Conservation (phyloP, 352 stramenopile genomes). For the Globisporangium paroecandrum region DNA sequence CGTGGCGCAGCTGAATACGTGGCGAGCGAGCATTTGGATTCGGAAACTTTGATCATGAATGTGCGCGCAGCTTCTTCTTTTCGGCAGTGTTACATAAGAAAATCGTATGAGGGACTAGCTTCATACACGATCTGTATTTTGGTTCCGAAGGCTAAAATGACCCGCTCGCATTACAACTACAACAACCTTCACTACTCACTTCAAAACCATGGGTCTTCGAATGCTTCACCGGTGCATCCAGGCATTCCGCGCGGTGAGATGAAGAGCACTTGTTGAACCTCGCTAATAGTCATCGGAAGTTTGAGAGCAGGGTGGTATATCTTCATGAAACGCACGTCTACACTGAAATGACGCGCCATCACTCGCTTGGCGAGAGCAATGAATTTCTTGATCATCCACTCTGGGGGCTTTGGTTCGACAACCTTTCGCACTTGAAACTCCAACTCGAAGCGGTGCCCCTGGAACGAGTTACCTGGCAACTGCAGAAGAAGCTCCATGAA, state of each 20-base stretch:
- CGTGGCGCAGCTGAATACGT: no score
- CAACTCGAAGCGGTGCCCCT: background rate
- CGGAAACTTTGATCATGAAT: no score
- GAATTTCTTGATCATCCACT: background rate
- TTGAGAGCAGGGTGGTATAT: no score
- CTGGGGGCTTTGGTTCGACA: background rate
- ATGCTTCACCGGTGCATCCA: background rate
- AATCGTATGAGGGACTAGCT: no score
- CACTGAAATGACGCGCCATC: background rate
- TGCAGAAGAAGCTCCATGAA: constrained; percentile 3
- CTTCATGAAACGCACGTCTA: background rate
- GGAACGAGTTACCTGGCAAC: background rate
- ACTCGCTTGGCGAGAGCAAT: background rate
- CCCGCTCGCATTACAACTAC: no score
- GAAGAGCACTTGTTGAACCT: background rate
- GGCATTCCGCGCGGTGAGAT: background rate
- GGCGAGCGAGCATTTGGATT: no score
- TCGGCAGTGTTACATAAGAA: no score
- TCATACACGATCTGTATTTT: no score
- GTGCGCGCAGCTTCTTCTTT: no score
- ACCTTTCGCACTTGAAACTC: background rate
- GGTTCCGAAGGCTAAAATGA: no score
- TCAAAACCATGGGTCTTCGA: no score
- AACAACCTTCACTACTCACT: no score
- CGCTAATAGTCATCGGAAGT: background rate